Percentiles rank a stretch among this genome's conserved stretches.
These are phyloP conservation scores for Vigna trinervia DNA, from an alignment of 306 rosid species.

Conservation along the genomic window DNA sequence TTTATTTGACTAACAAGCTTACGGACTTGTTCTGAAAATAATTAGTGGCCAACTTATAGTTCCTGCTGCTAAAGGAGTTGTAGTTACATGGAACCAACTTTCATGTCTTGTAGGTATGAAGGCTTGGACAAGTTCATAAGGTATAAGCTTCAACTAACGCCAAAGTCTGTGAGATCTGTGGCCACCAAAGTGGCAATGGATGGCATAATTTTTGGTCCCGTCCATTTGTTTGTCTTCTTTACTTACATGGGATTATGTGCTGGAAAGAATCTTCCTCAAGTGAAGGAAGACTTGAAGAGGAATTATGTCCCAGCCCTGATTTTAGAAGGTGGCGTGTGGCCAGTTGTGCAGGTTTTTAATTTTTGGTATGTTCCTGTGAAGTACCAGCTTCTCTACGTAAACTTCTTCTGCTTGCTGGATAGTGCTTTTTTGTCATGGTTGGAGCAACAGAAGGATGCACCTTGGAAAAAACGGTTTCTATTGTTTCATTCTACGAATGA, in stretches of 20 bases:
- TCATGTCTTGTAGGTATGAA: conserved; percentile 69
- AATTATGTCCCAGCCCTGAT: conserved; percentile 75
- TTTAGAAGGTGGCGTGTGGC: conserved; percentile 86
- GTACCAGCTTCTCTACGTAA: conserved; percentile 91
- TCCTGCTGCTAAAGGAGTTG: conserved; percentile 24
- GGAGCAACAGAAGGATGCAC: conserved; percentile 89
- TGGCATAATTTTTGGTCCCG: conserved; percentile 72
- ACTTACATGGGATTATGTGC: conserved; percentile 83
- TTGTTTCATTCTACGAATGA: conserved; percentile 58
- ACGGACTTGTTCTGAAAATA: neutral
- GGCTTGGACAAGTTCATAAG: conserved; percentile 78
- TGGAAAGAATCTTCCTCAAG: conserved; percentile 66
- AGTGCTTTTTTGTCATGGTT: conserved; percentile 91
- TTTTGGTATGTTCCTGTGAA: conserved; percentile 80
- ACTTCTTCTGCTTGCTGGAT: conserved; percentile 81
- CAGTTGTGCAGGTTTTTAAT: conserved; percentile 72
- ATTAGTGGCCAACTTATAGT: neutral
- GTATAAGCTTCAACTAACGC: conserved; percentile 58
- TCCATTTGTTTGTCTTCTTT: conserved; percentile 76
- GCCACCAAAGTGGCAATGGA: conserved; percentile 83
- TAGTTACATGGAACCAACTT: conserved; percentile 17
- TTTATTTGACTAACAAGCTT: conserved; percentile 15
- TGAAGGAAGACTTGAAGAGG: conserved; percentile 79
- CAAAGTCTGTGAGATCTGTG: conserved; percentile 61
- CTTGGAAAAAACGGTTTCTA: conserved; percentile 82